phyloP scores from a whole-genome alignment of 106 monocot genomes.

The Dendrobium officinale region DNA sequence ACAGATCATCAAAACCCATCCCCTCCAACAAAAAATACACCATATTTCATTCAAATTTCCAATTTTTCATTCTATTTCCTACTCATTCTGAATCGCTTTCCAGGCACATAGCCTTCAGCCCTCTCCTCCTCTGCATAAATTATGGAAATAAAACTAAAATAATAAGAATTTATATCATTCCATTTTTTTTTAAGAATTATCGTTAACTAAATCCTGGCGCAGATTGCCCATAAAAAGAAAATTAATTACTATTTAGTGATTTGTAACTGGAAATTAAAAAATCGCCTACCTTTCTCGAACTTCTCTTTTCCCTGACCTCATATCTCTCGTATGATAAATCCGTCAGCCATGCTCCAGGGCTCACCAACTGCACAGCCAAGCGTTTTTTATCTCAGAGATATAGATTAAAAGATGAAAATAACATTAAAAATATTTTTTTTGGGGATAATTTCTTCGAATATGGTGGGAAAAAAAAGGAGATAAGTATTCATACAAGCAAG shows the following conservation, averaged over 20 bases:
- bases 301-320: constrained; percentile 92
- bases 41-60: not conserved
- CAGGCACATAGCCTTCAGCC: constrained; percentile 10
- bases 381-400: not conserved
- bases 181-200: too few species aligned
- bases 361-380: constrained; percentile 60
- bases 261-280: not conserved
- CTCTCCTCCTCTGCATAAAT: constrained; percentile 11
- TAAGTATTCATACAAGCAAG: constrained; percentile 5
- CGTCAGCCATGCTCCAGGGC: constrained; percentile 81
- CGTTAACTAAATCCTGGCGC: too few species aligned
- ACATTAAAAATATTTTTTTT: not conserved
- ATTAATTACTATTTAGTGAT: not conserved
- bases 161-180: not conserved
- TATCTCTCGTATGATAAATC: constrained; percentile 89
- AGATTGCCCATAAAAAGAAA: not conserved
- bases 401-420: not conserved
- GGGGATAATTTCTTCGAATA: not conserved
- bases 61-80: not conserved
- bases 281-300: constrained; percentile 63
- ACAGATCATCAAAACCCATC: not conserved
- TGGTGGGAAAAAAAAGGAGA: not conserved
- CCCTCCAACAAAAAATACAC: not conserved
- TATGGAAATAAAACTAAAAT: not conserved
- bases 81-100: constrained; percentile 13